phyloP scores from a whole-genome alignment of 805 yeast species.

The Ogataea salicorniae region DNA sequence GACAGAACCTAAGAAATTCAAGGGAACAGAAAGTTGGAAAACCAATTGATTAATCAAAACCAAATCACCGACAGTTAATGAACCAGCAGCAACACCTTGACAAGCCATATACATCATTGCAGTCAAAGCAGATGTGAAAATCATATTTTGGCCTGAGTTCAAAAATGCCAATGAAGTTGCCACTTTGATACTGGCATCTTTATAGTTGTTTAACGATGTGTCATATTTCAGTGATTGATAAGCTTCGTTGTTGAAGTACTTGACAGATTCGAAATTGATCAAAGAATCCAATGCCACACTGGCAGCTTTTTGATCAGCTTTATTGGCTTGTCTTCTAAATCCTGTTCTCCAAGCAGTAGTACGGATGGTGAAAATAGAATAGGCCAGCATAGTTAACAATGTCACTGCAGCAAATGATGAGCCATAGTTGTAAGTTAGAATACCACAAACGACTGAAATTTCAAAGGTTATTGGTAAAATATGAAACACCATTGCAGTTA shows the following conservation, averaged over 20 bases:
- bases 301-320: constrained; percentile 95
- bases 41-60: constrained; percentile 93
- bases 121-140: constrained; percentile 84
- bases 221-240: constrained; percentile 80
- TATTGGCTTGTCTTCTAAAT: constrained; percentile 83
- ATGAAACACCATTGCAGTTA: constrained; percentile 96
- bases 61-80: constrained; percentile 87
- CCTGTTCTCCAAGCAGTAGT: constrained; percentile 97
- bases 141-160: constrained; percentile 74
- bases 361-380: constrained; percentile 78
- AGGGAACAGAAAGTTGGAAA: constrained; percentile 91
- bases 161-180: constrained; percentile 77
- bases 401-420: constrained; percentile 85
- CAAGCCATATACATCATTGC: constrained; percentile 99
- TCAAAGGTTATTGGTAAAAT: constrained; percentile 90
- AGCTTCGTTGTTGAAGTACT: constrained; percentile 86
- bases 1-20: constrained; percentile 92
- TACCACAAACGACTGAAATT: constrained; percentile 88
- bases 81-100: constrained; percentile 80
- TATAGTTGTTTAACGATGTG: constrained; percentile 65
- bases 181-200: constrained; percentile 69
- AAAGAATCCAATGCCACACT: constrained; percentile 89
- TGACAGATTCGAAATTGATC: constrained; percentile 91
- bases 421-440: constrained; percentile 90
- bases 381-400: constrained; percentile 79